Evolutionary conservation across 2,329 filamentous ascomycete genomes (phyloP).

Genomic region (Aspergillus spinulosporus): DNA sequence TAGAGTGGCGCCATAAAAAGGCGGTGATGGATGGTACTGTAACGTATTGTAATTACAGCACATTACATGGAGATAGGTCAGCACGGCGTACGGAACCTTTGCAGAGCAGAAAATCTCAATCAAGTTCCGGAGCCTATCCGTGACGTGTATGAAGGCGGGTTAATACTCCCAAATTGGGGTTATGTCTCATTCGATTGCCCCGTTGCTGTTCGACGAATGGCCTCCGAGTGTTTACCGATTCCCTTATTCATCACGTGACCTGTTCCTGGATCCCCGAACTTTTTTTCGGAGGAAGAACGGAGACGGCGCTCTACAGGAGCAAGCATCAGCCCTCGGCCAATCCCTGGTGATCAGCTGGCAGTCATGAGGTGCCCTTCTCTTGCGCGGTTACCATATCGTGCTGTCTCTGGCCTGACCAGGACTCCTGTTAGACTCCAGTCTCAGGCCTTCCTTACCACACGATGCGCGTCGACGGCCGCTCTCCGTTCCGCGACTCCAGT

Average conservation of each 20-base stretch:
- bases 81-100: background rate
- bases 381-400: constrained; percentile 42
- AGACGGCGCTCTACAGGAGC: constrained; percentile 19
- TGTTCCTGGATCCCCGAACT: constrained; percentile 41
- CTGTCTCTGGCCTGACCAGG: constrained; percentile 39
- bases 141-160: no score
- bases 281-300: constrained; percentile 35
- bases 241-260: constrained; percentile 25
- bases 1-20: constrained; percentile 4
- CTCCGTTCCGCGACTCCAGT: constrained; percentile 36
- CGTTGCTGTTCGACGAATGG: constrained; percentile 2
- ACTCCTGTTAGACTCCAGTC: constrained; percentile 36
- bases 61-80: background rate
- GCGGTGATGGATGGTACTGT: constrained; percentile 7
- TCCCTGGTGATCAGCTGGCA: constrained; percentile 29
- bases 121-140: background rate
- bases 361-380: constrained; percentile 45
- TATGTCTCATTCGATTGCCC: background rate
- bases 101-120: background rate
- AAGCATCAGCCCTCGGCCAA: constrained; percentile 27
- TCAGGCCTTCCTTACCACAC: constrained; percentile 38
- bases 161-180: background rate
- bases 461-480: constrained; percentile 42
- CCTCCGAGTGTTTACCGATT: constrained; percentile 16
- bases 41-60: constrained; percentile 1